Base-by-base conservation (phyloP, 139 green algal genomes). In the Astrephomene gubernaculifera region DNA sequence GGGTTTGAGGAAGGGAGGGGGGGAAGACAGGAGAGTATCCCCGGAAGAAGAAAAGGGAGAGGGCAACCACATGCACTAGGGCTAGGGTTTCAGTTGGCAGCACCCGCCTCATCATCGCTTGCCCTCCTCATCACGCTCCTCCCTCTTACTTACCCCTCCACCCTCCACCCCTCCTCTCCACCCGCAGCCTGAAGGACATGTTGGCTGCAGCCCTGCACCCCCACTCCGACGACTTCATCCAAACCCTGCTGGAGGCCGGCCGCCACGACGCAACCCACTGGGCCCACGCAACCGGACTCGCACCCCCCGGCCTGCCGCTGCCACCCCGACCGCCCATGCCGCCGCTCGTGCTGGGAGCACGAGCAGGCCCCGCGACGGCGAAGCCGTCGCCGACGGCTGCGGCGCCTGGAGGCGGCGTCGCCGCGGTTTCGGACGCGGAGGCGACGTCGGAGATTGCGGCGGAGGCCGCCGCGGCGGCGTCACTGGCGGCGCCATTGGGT, bases 121-220 rank as follows among this genome's bases (percentile, higher is more conserved):
- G 10, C 17, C 43, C 14, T 4, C 27, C 3, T 43, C 21, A 6
- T 65, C 45, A 31, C 12, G 14, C 24, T n/a, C 17, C 39, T 39
- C 12, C 33, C 68, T 39, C 19, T 21, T 38, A 35, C 4, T 14
- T 24, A 21, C 38, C 68, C 36, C 2, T 57, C 19, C 49, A 33
- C 33, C 29, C 53, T 27, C 25, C 43, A n/a, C 70, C 29, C 31
- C 25, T 25, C 22, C 14, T 21, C 39, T 4, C 36, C 38, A 31
- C 29, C 44, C 38, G 36, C 60, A 83, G 76, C 36, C 44, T 82
- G 10, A 25, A 41, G 17, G 25, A 57, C 33, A 86, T 69, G 79
- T 10, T 86, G 65, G 65, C 67, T 12, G 45, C 49, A 3, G 82
- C 82, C 24, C 82, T 87, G 52, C 71, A 82, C 82, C 82, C 82